A percentile compares a stretch with the other conserved stretches of the same genome.
Evolutionary conservation across 2,329 filamentous ascomycete genomes (phyloP).

Genomic region (Trichoderma sp.): DNA sequence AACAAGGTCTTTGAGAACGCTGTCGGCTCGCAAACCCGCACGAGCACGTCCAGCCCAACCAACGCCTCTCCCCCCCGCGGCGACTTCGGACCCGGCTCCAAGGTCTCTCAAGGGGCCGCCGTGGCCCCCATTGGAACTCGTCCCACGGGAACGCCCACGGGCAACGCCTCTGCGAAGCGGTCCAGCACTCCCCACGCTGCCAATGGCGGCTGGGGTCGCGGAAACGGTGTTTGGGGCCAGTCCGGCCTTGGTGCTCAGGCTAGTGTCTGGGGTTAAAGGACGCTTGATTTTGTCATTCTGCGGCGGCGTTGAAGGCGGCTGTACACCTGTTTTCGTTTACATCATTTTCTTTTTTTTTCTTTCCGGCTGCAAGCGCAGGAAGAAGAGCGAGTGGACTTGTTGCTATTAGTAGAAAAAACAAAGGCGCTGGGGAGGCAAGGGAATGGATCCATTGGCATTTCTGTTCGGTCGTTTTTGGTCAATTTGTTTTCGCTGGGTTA

Average conservation of each 20-base stretch:
- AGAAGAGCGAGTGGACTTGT: conserved; percentile 22
- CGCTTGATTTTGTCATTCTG: conserved; percentile 12
- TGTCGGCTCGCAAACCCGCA: conserved; percentile 65
- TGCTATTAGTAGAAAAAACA: conserved; percentile 34
- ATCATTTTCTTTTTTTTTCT: not conserved
- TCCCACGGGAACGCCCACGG: conserved; percentile 63
- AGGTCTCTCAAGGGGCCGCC: conserved; percentile 59
- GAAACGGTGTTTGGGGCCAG: conserved; percentile 81
- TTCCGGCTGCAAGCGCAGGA: conserved; percentile 6
- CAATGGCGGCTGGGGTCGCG: conserved; percentile 80
- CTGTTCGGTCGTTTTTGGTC: conserved; percentile 32
- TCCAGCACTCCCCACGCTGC: conserved; percentile 90
- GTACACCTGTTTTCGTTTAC: not conserved
- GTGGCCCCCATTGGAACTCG: conserved; percentile 95
- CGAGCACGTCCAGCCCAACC: conserved; percentile 80
- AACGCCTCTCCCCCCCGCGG: conserved; percentile 74
- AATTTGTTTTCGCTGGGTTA: conserved; percentile 28
- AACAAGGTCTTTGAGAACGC: conserved; percentile 65
- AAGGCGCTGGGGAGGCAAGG: conserved; percentile 34
- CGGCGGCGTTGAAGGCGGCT: conserved; percentile 14
- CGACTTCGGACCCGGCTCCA: conserved; percentile 56
- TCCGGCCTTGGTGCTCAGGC: conserved; percentile 83
- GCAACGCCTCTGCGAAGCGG: conserved; percentile 64
- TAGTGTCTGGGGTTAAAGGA: conserved; percentile 82
- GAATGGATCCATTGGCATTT: conserved; percentile 33